phyloP scores from a whole-genome alignment of 2,329 filamentous ascomycete genomes.

The Fragosphaeria purpurea region DNA sequence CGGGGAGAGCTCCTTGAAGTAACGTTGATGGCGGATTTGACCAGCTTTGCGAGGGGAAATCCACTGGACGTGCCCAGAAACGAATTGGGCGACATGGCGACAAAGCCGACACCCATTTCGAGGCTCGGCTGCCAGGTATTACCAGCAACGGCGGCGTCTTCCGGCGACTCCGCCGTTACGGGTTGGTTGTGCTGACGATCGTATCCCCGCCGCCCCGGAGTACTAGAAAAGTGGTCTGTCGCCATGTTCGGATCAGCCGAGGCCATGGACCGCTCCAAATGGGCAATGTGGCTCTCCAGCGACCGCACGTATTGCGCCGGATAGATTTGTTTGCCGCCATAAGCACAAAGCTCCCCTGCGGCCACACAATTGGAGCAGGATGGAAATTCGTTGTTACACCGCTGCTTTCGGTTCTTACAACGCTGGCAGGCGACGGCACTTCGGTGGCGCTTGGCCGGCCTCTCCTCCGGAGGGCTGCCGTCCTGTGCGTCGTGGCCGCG shows the following conservation, averaged over 20 bases:
- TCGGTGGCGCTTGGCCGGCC: conserved; percentile 2
- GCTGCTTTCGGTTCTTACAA: conserved; percentile 4
- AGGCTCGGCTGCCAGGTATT: background rate
- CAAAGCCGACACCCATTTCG: conserved; percentile 2
- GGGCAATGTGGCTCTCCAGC: conserved; percentile 3
- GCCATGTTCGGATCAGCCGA: background rate
- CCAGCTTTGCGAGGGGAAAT: conserved; percentile 4
- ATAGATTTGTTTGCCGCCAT: conserved; percentile 4
- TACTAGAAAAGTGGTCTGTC: background rate
- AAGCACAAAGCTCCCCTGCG: background rate
- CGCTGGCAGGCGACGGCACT: conserved; percentile 3
- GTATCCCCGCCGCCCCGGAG: background rate
- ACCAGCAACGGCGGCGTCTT: background rate
- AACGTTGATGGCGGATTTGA: conserved; percentile 5
- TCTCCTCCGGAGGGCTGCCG: background rate
- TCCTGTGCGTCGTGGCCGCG: background rate
- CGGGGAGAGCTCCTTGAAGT: background rate
- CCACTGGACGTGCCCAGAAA: conserved; percentile 6
- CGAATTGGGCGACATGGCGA: conserved; percentile 4
- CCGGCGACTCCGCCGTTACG: background rate
- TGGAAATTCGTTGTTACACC: conserved; percentile 5
- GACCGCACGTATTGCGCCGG: conserved; percentile 3
- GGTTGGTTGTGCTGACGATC: background rate
- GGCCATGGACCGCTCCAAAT: background rate
- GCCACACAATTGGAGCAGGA: conserved; percentile 3